Evolutionary conservation across 441 rosid species (phyloP).

Genomic region (Aquilaria agallochum): DNA sequence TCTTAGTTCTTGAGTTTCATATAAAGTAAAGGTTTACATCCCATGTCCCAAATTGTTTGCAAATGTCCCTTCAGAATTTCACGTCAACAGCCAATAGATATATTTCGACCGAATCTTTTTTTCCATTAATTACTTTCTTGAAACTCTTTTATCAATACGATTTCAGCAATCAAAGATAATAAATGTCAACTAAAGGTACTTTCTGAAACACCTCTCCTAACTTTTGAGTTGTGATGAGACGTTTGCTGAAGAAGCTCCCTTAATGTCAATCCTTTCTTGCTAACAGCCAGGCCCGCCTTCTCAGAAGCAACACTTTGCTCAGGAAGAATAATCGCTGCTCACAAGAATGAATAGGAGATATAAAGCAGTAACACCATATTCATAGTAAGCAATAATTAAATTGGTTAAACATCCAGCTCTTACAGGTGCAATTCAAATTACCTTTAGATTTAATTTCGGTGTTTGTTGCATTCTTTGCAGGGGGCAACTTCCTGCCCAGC

Average conservation of each 20-base stretch:
- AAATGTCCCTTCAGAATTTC: not conserved
- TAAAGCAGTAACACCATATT: too few relatives aligned
- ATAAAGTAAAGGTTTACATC: too few relatives aligned
- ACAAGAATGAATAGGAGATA: not conserved
- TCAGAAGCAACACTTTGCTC: conserved; percentile 86
- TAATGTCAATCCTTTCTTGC: conserved; percentile 86
- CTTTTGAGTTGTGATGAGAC: conserved; percentile 77
- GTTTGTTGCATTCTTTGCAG: conserved; percentile 81
- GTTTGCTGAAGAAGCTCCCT: conserved; percentile 81
- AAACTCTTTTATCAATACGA: not conserved
- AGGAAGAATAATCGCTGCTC: conserved; percentile 80
- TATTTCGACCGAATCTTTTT: not conserved
- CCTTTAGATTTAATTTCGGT: conserved; percentile 92
- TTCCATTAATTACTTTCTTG: too few relatives aligned
- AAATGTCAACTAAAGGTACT: not conserved
- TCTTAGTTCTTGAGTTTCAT: not conserved
- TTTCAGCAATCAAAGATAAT: not conserved
- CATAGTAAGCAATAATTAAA: too few relatives aligned
- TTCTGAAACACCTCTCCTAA: conserved; percentile 54
- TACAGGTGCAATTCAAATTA: conserved; percentile 19
- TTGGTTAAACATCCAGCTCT: too few relatives aligned
- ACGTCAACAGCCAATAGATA: too few relatives aligned
- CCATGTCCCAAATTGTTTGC: too few relatives aligned
- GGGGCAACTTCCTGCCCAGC: conserved; percentile 90
- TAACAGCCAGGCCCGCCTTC: conserved; percentile 77